These are phyloP conservation scores for Euphorbia tirucalli DNA, from an alignment of 345 rosid genomes.

Conservation along the genomic window DNA sequence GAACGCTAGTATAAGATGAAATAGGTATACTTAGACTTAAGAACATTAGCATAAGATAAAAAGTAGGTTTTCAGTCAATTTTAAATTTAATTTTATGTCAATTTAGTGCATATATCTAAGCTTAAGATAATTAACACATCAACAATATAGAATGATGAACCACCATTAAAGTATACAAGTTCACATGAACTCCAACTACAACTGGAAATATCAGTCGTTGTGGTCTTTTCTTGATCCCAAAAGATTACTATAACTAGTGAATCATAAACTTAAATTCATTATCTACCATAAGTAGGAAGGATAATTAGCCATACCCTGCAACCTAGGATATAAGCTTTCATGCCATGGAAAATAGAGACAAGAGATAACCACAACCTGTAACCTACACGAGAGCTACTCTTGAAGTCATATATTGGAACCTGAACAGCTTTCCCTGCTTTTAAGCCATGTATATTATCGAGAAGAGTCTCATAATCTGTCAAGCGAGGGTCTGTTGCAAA, in stretches of 20 bases:
- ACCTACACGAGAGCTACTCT: slow-evolving; percentile 83
- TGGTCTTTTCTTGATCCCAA: too few species aligned
- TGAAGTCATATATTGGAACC: slow-evolving; percentile 94
- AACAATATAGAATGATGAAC: neutral
- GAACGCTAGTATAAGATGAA: too few species aligned
- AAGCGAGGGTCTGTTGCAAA: slow-evolving; percentile 81
- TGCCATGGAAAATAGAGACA: slow-evolving; percentile 9
- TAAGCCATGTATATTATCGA: slow-evolving; percentile 75
- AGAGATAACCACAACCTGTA: slow-evolving; percentile 55
- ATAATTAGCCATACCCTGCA: slow-evolving; percentile 13
- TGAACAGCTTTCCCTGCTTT: slow-evolving; percentile 83
- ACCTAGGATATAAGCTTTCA: neutral
- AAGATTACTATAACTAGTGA: neutral
- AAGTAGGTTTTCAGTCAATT: neutral
- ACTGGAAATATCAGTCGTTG: too few species aligned
- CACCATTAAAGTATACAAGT: too few species aligned
- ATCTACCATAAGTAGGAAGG: neutral
- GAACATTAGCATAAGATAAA: slow-evolving; percentile 21
- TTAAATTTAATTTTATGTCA: neutral
- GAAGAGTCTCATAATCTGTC: slow-evolving; percentile 92
- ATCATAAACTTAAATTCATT: neutral
- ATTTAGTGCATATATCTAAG: neutral
- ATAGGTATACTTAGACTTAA: too few species aligned
- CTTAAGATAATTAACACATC: neutral
- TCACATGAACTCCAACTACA: too few species aligned